Evolutionary conservation across 2,329 filamentous ascomycete genomes (phyloP).

Genomic region (Colletotrichum simmondsii): DNA sequence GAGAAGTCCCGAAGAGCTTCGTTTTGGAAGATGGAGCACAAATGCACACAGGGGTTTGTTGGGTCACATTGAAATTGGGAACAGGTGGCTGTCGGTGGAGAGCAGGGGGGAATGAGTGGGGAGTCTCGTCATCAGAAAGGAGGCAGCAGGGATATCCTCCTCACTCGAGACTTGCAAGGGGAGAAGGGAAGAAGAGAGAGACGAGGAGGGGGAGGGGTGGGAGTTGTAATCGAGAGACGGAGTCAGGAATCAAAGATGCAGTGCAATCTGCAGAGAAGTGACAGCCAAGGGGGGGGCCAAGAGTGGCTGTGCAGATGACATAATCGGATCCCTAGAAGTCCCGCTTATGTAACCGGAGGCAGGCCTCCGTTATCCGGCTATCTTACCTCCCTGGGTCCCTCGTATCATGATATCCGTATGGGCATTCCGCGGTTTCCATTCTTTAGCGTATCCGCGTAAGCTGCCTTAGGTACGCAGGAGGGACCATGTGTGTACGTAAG

Average conservation of each 20-base stretch:
- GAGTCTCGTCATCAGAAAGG: slow-evolving; percentile 6
- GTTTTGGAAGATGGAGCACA: slow-evolving; percentile 11
- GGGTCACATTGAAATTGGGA: neutral
- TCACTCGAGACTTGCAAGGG: neutral
- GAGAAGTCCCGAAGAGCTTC: neutral
- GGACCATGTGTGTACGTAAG: neutral
- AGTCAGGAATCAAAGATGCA: too few species aligned
- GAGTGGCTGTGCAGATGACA: slow-evolving; percentile 30
- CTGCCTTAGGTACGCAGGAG: neutral
- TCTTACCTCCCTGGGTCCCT: neutral
- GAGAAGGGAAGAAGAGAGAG: neutral
- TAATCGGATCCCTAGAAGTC: neutral
- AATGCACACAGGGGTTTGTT: neutral
- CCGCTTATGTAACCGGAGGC: neutral
- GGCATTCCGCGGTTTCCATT: neutral
- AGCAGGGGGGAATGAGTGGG: neutral
- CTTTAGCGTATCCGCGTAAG: slow-evolving; percentile 9
- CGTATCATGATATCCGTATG: too few species aligned
- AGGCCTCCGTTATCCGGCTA: neutral
- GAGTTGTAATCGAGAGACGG: neutral
- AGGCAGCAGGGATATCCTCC: slow-evolving; percentile 2
- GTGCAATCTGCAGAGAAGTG: neutral
- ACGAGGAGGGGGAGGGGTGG: neutral
- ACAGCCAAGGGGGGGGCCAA: neutral
- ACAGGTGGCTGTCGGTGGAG: slow-evolving; percentile 14